Evolutionary conservation across 2,329 filamentous ascomycete species (phyloP), one percentile per base, ranked within the genome.

Genomic region (Hysterium pulicare): DNA sequence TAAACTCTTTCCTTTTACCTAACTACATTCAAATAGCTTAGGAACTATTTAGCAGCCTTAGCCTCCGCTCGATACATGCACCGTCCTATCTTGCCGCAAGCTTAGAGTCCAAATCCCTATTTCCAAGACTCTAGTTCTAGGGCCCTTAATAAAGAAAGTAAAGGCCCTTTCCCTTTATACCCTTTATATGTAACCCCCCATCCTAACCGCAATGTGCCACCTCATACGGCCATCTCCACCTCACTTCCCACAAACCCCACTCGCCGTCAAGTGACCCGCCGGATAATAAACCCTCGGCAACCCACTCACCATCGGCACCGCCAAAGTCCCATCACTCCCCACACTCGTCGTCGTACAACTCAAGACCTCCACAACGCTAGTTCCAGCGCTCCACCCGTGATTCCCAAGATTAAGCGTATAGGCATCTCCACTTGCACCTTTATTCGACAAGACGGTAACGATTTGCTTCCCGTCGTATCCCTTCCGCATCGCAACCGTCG

Each of bases 401-500:
- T 53, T 57, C 5, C 52, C 45, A 13, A 74, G 45, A 16, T 47
- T 53, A 17, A 68, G 49, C 2, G 50, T 56, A 44, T 64, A 68
- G 3, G 50, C 35, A n/a, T 41, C 42, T 22, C 62, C 58, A 4
- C 47, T 44, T 2, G 54, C 48, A 2, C 71, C 70, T 30, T 66
- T 65, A 39, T 71, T 74, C 17, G 37, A 72, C 9, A 74, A 50
- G 4, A 76, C 56, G 41, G 71, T 69, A 26, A 77, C 62, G 13
- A 77, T 56, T 8, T 67, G 66, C 4, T 64, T 54, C 5, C 65
- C 45, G 37, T 69, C 68, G 30, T 61, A 57, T 3, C 71, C 72
- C 44, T 72, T 71, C 15, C 72, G 67, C 57, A 75, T 68, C 3
- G 67, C 72, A 10, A 76, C 49, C 8, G 68, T 71, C 30, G 66